Base-by-base conservation (phyloP, 495 filamentous ascomycete species). In the Talaromyces ruber region DNA sequence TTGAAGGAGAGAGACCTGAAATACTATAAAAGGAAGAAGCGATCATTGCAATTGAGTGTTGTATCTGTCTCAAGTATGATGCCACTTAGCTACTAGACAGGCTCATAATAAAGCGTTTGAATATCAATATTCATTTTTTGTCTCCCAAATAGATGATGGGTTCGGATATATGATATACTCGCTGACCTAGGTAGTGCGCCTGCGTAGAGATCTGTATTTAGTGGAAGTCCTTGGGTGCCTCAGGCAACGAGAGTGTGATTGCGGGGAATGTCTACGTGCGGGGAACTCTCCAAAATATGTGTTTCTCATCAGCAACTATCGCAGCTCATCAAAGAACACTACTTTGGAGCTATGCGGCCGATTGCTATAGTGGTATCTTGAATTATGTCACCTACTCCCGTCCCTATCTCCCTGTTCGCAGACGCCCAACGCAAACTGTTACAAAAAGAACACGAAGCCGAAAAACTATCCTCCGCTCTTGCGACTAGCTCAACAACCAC, bases 391-490 rank as follows among this genome's bases (percentile, higher is more conserved):
- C 71, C 76, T 24, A 71, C 64, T 63, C 60, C 73, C 22, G 79
- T 88, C 70, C 82, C 90, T 66, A 86, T 96, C 67, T 73, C 86
- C 65, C 65, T 81, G 65, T 98, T 98, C 79, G 90, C 92, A 54
- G 71, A 79, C 53, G 82, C 85, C 11, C 93, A 98, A 68, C 87
- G 93, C 63, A 64, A 81, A 29, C 88, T 98, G 62, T 87, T 98
- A 47, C 76, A 82, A 55, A 73, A 78, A 34, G 95, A 98, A 73
- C 89, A 92, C 60, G 79, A 84, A 68, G 86, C 89, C 69, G 95
- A 94, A 71, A 82, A 66, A 70, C 67, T 75, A 58, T 74, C 77
- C 54, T 79, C 76, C 25, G 67, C 71, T 12, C 76, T 92, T 52
- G 76, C 83, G 11, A 63, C 61, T 29, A 86, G 87, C 70, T 91